phyloP scores from a whole-genome alignment of 768 basidiomycete genomes.

The Trametes meyenii region DNA sequence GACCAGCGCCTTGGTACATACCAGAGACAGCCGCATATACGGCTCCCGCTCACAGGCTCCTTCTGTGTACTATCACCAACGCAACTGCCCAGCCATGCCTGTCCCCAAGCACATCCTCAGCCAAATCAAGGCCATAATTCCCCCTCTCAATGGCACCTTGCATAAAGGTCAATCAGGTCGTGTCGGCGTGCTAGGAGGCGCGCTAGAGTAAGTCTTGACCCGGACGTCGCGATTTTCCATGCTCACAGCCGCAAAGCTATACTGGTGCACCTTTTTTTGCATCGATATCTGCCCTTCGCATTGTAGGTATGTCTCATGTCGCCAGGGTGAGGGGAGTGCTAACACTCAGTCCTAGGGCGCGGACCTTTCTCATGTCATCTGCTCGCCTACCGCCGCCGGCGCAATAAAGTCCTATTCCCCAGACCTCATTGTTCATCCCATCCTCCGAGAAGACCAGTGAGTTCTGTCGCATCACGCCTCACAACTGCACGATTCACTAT shows the following conservation, averaged over 20 bases:
- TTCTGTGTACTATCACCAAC: not conserved
- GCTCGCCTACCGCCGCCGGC: slow-evolving; percentile 86
- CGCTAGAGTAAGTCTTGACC: slow-evolving; percentile 72
- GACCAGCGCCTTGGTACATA: too few relatives aligned
- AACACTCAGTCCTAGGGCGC: slow-evolving; percentile 59
- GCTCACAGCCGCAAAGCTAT: slow-evolving; percentile 56
- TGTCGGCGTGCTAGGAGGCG: slow-evolving; percentile 92
- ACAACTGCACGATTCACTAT: not conserved
- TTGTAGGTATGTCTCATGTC: slow-evolving; percentile 50
- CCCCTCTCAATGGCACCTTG: slow-evolving; percentile 83
- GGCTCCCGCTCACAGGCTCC: not conserved
- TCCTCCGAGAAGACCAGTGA: slow-evolving; percentile 71
- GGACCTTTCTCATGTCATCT: slow-evolving; percentile 96
- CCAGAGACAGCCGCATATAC: not conserved
- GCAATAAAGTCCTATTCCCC: slow-evolving; percentile 98
- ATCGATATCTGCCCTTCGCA: slow-evolving; percentile 84
- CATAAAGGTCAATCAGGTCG: slow-evolving; percentile 98
- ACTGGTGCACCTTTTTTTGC: slow-evolving; percentile 98
- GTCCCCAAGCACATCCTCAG: slow-evolving; percentile 62
- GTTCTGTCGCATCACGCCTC: slow-evolving; percentile 30
- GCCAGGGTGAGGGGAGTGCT: not conserved
- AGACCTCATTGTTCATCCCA: slow-evolving; percentile 96
- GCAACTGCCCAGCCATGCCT: slow-evolving; percentile 51
- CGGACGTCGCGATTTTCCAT: not conserved
- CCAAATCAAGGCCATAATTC: slow-evolving; percentile 82